Base-by-base conservation (phyloP, 192 early-diverging fungal species). In the Coemansia sp. region DNA sequence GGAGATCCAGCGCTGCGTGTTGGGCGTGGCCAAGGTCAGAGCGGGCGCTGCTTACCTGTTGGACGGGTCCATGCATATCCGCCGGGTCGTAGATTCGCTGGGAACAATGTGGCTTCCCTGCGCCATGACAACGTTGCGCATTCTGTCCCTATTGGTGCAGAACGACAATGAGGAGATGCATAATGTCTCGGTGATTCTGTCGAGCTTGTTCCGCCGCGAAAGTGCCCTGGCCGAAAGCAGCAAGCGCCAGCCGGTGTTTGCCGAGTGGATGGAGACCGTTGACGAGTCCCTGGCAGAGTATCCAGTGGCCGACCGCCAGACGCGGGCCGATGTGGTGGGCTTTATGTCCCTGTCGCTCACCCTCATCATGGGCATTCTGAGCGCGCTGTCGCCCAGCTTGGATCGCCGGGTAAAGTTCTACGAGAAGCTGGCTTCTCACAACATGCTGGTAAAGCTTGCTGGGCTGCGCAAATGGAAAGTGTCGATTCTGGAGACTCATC, bases 231-330 rank as follows among this genome's bases (percentile, higher is more conserved):
- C 55, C 37, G 49, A 31, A 11, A 13, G 54, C 21, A 6, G 23
- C n/a, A 56, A 54, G 41, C 67, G 68, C 16, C 36, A 47, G 18
- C 53, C 64, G 36, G 46, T 60, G 1, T 77, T 77, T 60, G 55
- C 33, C 63, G 67, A 66, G 59, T 77, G 73, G 73, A 77, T 77
- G 73, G 66, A 69, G 3, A 23, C 61, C 13, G 28, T 76, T n/a
- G 72, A 69, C 28, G 56, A 39, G 13, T 65, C 62, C n/a, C 5
- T 65, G 8, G 59, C 28, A 9, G 66, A 64, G 21, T 72, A 66
- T 44, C 23, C 39, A 18, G 36, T 9, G 20, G 53, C 19, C 26
- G 5, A 54, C 47, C 23, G 16, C 23, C 50, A 47, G 56, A 33
- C 50, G 36, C 16, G 30, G 5, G 65, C 67, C 6, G 60, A 65